These are phyloP conservation scores for Pichia exigua DNA, from an alignment of 805 yeast species.

Conservation along the genomic window DNA sequence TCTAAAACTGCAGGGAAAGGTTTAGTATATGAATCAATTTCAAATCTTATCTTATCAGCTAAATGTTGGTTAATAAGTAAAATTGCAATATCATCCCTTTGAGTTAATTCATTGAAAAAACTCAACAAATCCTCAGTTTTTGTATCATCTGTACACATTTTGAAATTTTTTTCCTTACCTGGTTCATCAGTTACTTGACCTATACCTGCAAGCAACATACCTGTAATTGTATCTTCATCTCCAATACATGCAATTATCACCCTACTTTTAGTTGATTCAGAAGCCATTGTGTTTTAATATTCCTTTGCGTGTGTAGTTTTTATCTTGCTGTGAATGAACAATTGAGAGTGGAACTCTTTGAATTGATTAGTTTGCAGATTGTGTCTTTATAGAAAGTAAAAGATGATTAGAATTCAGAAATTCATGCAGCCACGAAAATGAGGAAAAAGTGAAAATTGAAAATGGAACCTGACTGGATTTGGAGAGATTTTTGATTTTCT, in stretches of 20 bases:
- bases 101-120: conserved; percentile 70
- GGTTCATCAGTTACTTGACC: conserved; percentile 71
- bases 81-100: conserved; percentile 86
- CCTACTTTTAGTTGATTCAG: conserved; percentile 42
- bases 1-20: conserved; percentile 97
- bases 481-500: too few species aligned
- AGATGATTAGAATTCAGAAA: background rate
- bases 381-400: background rate
- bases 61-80: conserved; percentile 88
- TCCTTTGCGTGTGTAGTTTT: background rate
- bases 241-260: conserved; percentile 89
- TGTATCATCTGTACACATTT: conserved; percentile 71
- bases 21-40: conserved; percentile 73
- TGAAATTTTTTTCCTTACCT: conserved; percentile 70
- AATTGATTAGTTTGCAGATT: background rate
- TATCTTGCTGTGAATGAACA: background rate
- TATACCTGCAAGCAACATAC: conserved; percentile 88
- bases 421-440: background rate
- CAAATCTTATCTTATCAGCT: conserved; percentile 80
- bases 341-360: background rate
- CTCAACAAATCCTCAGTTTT: conserved; percentile 64
- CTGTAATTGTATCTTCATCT: conserved; percentile 96
- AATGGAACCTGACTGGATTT: too few species aligned
- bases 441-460: too few species aligned
- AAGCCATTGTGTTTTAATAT: conserved; percentile 1